A percentile compares a stretch with the other conserved stretches of the same genome.
These are phyloP conservation scores for Solanum aculeatissimum DNA, from an alignment of 305 asterid genomes.

Conservation along the genomic window DNA sequence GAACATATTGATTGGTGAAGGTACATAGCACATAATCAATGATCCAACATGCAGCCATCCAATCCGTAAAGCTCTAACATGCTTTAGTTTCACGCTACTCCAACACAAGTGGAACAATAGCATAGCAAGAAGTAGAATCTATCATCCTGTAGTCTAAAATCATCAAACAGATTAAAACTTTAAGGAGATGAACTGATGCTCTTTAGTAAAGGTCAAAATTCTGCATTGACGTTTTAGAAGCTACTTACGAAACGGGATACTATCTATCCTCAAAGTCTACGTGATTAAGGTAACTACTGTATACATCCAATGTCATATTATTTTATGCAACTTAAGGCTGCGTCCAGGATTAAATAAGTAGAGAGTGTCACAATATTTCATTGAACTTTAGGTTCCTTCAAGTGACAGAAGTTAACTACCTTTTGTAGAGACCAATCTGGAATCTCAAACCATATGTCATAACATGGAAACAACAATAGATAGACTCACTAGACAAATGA, in stretches of 20 bases:
- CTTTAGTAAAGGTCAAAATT: background rate
- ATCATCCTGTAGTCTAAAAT: background rate
- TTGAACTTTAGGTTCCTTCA: background rate
- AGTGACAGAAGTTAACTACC: background rate
- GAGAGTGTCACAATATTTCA: background rate
- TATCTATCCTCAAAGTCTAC: background rate
- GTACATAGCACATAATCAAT: background rate
- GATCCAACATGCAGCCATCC: background rate
- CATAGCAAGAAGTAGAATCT: background rate
- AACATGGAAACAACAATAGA: background rate
- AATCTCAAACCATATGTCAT: background rate
- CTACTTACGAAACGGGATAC: background rate
- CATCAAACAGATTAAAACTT: background rate
- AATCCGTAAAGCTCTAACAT: background rate
- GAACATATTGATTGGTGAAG: background rate
- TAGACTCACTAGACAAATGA: background rate
- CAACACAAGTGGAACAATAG: background rate
- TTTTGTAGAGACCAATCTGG: background rate
- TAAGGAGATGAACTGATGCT: background rate
- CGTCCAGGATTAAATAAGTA: background rate
- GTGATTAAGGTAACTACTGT: background rate
- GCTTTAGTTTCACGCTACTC: background rate
- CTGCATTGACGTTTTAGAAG: background rate
- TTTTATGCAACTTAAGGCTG: background rate
- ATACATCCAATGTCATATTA: background rate